Base-by-base conservation (phyloP, 2,329 filamentous ascomycete genomes). In the Arthrobotrys sphaeroides region DNA sequence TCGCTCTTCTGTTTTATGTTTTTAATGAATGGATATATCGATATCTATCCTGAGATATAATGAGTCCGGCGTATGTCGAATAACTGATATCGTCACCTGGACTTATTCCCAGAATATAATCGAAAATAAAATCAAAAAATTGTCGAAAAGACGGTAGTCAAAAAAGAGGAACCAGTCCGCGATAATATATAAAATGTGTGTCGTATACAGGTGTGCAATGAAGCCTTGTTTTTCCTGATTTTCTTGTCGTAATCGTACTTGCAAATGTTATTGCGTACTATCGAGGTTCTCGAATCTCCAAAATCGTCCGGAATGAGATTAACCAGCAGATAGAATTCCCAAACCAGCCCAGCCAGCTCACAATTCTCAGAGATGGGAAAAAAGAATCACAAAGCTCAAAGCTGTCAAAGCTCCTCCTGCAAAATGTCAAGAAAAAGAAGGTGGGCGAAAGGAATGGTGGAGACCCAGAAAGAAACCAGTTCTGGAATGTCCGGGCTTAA, bases 21-120 rank as follows among this genome's bases (percentile, higher is more conserved):
- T 12, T 6, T 10, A 57, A 67, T 57, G 20, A 47, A 51, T 60
- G 20, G 36, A 33, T n/a, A n/a, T n/a, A n/a, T n/a, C n/a, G n/a
- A n/a, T 38, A 59, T 49, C 36, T 18, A 26, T 20, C 42, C 24
- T 6, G 28, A 42, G 40, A 45, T 42, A 40, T 47, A n/a, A n/a
- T 24, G n/a, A 16, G 20, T 68, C 65, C 65, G 61, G 65, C 55
- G 57, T 70, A 69, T 69, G 26, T 61, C 55, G 31, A 51, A 53
- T 42, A 61, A 28, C 38, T 38, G 40, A 38, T 59, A 59, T 67
- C 33, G 33, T 53, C 38, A 38, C 18, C 16, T 13, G 33, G 28
- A 53, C 16, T 36, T 45, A 36, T 36, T 45, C 45, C 28, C 28
- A 53, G 28, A 10, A 16, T 24, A 70, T n/a, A 62, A 33, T n/a